phyloP scores from a whole-genome alignment of 78 protist species.

The Dictyostelium firmibasis region DNA sequence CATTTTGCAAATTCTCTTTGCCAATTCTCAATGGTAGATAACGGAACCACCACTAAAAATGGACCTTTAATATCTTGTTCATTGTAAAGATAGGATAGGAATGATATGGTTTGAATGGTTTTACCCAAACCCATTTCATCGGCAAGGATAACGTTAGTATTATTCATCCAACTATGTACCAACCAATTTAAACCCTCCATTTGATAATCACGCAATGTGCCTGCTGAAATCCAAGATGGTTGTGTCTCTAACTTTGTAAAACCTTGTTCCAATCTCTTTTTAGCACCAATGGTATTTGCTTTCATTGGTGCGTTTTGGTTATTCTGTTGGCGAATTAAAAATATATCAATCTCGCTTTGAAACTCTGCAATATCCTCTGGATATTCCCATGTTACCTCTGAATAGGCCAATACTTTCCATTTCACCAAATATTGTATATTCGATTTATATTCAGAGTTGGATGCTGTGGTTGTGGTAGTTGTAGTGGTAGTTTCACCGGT shows the following conservation, averaged over 20 bases:
- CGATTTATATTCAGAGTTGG: conserved; percentile 4
- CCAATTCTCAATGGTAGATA: conserved; percentile 90
- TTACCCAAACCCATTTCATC: conserved; percentile 89
- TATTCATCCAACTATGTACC: conserved; percentile 22
- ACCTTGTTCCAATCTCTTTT: conserved; percentile 58
- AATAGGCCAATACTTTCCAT: conserved; percentile 88
- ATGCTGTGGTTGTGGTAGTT: not conserved
- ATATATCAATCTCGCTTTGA: conserved; percentile 23
- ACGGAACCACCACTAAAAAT: conserved; percentile 95
- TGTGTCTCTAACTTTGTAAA: conserved; percentile 9
- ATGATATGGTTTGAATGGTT: conserved; percentile 77
- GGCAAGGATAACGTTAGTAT: conserved; percentile 81
- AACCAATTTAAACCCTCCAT: conserved; percentile 91
- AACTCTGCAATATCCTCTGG: conserved; percentile 57
- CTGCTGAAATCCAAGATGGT: conserved; percentile 51
- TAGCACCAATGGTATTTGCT: conserved; percentile 16
- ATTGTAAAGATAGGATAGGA: conserved; percentile 53
- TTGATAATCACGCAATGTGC: conserved; percentile 95
- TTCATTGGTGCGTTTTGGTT: conserved; percentile 6
- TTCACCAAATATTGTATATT: conserved; percentile 86
- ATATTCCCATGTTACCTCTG: conserved; percentile 93
- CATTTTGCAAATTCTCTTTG: conserved; percentile 89
- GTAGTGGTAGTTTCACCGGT: not conserved
- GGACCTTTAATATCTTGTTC: conserved; percentile 91
- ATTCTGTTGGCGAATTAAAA: conserved; percentile 5